These are phyloP conservation scores for Suhomyces ambrosiae DNA, from an alignment of 1,139 yeast species.

Conservation along the genomic window DNA sequence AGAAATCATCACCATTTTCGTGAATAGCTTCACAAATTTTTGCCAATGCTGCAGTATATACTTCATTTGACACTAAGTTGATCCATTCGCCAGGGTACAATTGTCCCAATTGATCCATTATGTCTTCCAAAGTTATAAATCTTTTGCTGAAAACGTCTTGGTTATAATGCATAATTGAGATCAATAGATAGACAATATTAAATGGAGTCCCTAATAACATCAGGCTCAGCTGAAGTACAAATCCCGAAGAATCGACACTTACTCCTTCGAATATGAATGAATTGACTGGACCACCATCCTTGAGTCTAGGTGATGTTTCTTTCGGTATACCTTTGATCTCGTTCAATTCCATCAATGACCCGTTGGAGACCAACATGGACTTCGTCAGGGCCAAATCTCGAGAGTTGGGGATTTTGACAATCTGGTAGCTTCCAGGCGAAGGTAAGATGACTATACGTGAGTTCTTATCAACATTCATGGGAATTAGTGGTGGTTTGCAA, in stretches of 20 bases:
- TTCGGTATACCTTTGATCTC: constrained; percentile 31
- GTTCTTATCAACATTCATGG: constrained; percentile 18
- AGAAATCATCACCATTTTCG: constrained; percentile 53
- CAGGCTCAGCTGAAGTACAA: constrained; percentile 36
- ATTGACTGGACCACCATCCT: constrained; percentile 34
- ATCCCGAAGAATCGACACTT: constrained; percentile 22
- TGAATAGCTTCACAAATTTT: constrained; percentile 46
- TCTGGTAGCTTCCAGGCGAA: constrained; percentile 13
- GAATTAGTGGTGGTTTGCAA: background rate
- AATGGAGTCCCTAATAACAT: constrained; percentile 46
- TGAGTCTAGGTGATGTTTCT: constrained; percentile 19
- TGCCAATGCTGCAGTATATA: constrained; percentile 27
- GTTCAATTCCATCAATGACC: constrained; percentile 34
- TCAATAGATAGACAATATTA: constrained; percentile 44
- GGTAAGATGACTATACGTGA: constrained; percentile 28
- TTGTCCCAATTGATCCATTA: constrained; percentile 42
- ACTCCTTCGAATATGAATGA: constrained; percentile 38
- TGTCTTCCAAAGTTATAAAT: constrained; percentile 50
- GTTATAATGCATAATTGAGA: constrained; percentile 35
- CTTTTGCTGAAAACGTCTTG: constrained; percentile 34
- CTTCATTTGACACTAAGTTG: constrained; percentile 25
- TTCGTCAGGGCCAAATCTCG: constrained; percentile 18
- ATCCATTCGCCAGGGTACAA: constrained; percentile 26
- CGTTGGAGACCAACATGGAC: constrained; percentile 25
- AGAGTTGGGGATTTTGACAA: constrained; percentile 30